A percentile compares a stretch with the other conserved stretches of the same genome.
Evolutionary conservation across 192 early-diverging fungal genomes (phyloP).

Genomic region (Linnemannia schmuckeri): DNA sequence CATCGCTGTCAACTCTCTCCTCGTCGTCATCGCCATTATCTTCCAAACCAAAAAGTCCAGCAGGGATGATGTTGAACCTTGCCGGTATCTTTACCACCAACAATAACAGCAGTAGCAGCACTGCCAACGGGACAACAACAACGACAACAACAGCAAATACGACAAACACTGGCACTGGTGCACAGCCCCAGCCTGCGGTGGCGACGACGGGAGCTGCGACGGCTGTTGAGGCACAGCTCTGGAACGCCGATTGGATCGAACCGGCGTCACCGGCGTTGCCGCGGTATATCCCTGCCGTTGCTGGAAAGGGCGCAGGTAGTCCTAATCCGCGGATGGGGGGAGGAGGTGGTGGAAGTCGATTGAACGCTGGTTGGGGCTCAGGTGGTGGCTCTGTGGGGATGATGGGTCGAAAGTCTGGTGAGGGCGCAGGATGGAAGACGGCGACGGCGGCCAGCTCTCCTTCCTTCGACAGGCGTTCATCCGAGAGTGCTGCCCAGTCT

Average conservation of each 20-base stretch:
- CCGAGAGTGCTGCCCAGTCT: background rate
- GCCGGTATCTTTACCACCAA: slow-evolving; percentile 13
- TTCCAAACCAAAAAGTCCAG: slow-evolving; percentile 4
- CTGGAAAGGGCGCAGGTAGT: slow-evolving; percentile 27
- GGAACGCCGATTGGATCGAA: slow-evolving; percentile 34
- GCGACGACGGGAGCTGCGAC: background rate
- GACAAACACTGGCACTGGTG: background rate
- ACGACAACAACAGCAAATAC: background rate
- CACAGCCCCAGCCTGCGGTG: background rate
- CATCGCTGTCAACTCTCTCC: slow-evolving; percentile 9
- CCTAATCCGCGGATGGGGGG: slow-evolving; percentile 18
- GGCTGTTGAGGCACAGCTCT: slow-evolving; percentile 34
- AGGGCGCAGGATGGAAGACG: background rate
- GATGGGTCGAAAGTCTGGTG: background rate
- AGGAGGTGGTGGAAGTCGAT: background rate
- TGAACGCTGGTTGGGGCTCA: slow-evolving; percentile 5
- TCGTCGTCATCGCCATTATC: slow-evolving; percentile 1
- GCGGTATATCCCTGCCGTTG: slow-evolving; percentile 43
- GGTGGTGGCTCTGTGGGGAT: background rate
- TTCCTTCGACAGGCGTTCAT: background rate
- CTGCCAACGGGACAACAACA: slow-evolving; percentile 7
- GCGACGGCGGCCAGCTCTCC: background rate
- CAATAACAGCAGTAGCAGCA: background rate
- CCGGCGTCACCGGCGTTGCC: slow-evolving; percentile 42
- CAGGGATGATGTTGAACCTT: slow-evolving; percentile 27